Conservation (phyloP, 805 yeast species). For the Kuraishia piskuri region DNA sequence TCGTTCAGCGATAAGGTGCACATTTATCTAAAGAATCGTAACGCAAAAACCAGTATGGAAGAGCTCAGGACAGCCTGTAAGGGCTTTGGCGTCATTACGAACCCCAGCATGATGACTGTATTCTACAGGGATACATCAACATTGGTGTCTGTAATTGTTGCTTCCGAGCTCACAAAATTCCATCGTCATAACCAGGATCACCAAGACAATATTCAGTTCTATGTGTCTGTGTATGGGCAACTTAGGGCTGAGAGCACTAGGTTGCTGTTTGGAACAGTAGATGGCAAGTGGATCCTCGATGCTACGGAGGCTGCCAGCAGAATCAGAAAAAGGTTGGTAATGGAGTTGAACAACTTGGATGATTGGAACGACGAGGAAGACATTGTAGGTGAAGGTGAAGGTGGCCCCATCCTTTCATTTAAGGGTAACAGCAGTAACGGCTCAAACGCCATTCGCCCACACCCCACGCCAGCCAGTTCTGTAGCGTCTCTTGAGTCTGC, state of each 20-base stretch:
- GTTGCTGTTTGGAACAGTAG: constrained; percentile 15
- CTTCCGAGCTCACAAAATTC: constrained; percentile 38
- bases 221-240: constrained; percentile 36
- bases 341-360: background rate
- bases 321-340: constrained; percentile 48
- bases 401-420: background rate
- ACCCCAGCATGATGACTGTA: background rate
- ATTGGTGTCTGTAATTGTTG: constrained; percentile 28
- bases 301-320: constrained; percentile 62
- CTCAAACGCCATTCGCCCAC: background rate
- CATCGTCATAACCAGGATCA: constrained; percentile 56
- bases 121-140: constrained; percentile 23
- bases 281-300: constrained; percentile 36
- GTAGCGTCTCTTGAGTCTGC: background rate
- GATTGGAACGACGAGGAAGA: background rate
- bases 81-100: background rate
- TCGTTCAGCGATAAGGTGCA: background rate
- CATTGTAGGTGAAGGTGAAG: background rate
- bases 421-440: background rate
- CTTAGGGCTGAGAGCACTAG: constrained; percentile 35
- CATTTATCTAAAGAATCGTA: background rate
- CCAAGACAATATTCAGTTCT: constrained; percentile 47
- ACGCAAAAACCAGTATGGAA: background rate
- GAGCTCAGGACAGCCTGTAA: background rate
- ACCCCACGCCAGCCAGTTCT: background rate